Evolutionary conservation across 768 basidiomycete species (phyloP), one percentile per base, ranked within the genome.

Genomic region (Erythrobasidium yunnanense): DNA sequence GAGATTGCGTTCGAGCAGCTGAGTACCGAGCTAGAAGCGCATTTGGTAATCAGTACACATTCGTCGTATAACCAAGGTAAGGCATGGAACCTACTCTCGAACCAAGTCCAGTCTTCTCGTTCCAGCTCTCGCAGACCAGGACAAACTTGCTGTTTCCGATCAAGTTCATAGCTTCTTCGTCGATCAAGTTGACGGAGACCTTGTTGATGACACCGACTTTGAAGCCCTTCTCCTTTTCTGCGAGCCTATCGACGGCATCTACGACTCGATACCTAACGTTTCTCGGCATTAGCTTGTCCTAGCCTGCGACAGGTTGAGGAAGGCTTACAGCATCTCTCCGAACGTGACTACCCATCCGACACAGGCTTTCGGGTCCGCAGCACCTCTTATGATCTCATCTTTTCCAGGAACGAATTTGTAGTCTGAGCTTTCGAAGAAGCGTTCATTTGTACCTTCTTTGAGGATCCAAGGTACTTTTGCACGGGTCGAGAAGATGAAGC

Each of bases 181-280:
- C 89, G 13, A 90, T 83, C 27, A 88, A 74, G 75, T 90, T 90
- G 70, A 90, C 78, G 27, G 85, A 85, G 2, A 87, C 80, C 77
- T 90, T 91, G 79, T 91, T 91, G 76, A 91, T 83, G 76, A 91
- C 74, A 13, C 88, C 89, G 52, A 90, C 87, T 71, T 90, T 81
- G 55, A 89, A 69, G 1, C 88, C 88, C 70, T 83, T 77, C 77
- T 85, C 77, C n/a, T 42, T 58, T 22, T 34, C 34, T 68, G 87
- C 80, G 73, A 83, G 83, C 29, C 83, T 80, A 65, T 88, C 76
- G 47, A 90, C 88, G 15, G 89, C 89, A 73, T 91, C 89, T 78
- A 81, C 86, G 45, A 85, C 81, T 67, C 89, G 80, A 76, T 90
- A 87, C 22, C 54, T 55, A 22, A 90, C 6, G 38, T 13, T 13